Evolutionary conservation across 2,329 filamentous ascomycete genomes (phyloP).

Genomic region (Huntiella abstrusa): DNA sequence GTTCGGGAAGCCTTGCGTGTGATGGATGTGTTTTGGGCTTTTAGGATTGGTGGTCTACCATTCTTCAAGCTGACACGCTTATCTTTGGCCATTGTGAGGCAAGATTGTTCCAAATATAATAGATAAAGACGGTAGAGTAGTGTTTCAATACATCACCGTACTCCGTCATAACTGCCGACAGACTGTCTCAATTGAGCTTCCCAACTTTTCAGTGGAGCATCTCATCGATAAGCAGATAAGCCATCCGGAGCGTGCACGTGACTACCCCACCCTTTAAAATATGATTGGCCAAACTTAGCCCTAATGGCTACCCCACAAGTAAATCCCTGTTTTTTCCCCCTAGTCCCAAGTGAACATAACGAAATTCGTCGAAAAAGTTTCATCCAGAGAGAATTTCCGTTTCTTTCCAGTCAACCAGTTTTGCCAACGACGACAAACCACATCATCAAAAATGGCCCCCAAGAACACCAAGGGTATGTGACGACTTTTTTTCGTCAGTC

Average conservation of each 20-base stretch:
- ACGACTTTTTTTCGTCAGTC: constrained; percentile 14
- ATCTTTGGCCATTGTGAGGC: constrained; percentile 17
- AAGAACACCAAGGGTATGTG: constrained; percentile 29
- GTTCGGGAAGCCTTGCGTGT: constrained; percentile 44
- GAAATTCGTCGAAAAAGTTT: constrained; percentile 7
- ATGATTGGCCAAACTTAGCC: constrained; percentile 5
- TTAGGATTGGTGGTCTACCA: constrained; percentile 37
- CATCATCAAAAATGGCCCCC: constrained; percentile 21
- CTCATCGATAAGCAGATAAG: constrained; percentile 4
- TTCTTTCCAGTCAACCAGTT: constrained; percentile 6
- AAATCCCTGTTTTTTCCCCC: constrained; percentile 1
- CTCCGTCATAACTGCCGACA: too few species aligned
- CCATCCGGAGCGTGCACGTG: background rate
- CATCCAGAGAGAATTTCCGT: constrained; percentile 6
- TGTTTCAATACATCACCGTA: background rate
- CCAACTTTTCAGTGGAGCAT: constrained; percentile 8
- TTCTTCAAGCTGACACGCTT: constrained; percentile 14
- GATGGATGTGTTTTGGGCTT: constrained; percentile 25
- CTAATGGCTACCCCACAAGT: constrained; percentile 5
- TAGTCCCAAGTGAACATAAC: background rate
- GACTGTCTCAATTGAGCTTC: too few species aligned
- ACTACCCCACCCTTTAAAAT: background rate
- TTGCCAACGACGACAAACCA: constrained; percentile 11
- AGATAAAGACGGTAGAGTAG: background rate
- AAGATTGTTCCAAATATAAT: background rate